phyloP scores from a whole-genome alignment of 345 rosid genomes.

The Aquilaria malaccensis region DNA sequence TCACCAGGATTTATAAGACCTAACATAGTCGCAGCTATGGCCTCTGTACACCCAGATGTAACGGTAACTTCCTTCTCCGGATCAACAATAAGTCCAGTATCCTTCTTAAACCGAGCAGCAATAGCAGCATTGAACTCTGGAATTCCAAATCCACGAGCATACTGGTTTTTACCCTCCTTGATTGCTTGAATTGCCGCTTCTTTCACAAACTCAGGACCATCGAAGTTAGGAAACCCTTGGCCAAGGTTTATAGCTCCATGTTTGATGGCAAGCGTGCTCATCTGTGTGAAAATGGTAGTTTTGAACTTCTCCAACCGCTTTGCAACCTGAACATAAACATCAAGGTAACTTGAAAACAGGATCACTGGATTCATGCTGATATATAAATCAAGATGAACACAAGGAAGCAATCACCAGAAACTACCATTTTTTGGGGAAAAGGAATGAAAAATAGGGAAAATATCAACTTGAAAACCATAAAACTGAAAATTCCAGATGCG shows the following conservation, averaged over 20 bases:
- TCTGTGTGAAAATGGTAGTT: conserved; percentile 90
- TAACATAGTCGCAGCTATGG: conserved; percentile 79
- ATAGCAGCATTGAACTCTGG: conserved; percentile 68
- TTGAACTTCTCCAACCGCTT: conserved; percentile 91
- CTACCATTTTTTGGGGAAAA: no score
- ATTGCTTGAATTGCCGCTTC: conserved; percentile 94
- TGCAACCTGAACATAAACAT: conserved; percentile 45
- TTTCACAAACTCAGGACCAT: conserved; percentile 92
- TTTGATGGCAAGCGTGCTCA: conserved; percentile 78
- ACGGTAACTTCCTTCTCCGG: conserved; percentile 89
- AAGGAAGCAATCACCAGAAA: no score
- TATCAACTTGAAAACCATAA: no score
- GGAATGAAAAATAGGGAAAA: no score
- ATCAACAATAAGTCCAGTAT: conserved; percentile 67
- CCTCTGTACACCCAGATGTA: conserved; percentile 96
- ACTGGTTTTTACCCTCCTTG: conserved; percentile 85
- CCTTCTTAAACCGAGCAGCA: conserved; percentile 61
- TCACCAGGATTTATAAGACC: conserved; percentile 86
- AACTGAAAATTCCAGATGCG: no score
- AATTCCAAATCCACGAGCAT: conserved; percentile 84
- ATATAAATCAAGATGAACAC: no score
- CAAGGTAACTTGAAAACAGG: not conserved
- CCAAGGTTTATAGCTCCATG: conserved; percentile 92
- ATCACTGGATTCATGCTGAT: no score
- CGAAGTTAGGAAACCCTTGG: conserved; percentile 97